phyloP scores from a whole-genome alignment of 139 green algal genomes.

The Nannochloris sp. region DNA sequence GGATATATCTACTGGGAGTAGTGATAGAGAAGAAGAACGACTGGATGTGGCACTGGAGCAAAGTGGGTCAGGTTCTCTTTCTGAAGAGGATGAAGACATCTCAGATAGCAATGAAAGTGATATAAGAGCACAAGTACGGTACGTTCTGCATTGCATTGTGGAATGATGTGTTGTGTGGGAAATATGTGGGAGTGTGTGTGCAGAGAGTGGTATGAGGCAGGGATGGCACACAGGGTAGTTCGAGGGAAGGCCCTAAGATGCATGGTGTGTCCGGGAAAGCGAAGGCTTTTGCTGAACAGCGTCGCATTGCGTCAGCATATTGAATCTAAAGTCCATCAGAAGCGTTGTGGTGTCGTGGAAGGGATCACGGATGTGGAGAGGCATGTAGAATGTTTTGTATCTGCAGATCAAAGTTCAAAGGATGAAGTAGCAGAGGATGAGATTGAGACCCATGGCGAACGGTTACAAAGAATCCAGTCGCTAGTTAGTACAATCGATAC shows the following conservation, averaged over 20 bases:
- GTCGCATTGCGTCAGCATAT: constrained; percentile 17
- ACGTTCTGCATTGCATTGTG: too few species aligned
- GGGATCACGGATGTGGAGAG: neutral
- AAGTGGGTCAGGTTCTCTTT: constrained; percentile 7
- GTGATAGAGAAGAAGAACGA: constrained; percentile 3
- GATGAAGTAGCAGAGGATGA: neutral
- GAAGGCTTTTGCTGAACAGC: constrained; percentile 26
- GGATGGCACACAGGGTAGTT: too few species aligned
- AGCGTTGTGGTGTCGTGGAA: neutral
- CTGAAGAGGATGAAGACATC: neutral
- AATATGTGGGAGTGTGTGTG: too few species aligned
- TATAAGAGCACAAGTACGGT: too few species aligned
- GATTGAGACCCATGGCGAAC: neutral
- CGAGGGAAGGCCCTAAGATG: constrained; percentile 25
- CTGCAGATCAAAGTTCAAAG: neutral
- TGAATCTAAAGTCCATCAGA: constrained; percentile 5
- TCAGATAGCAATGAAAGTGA: neutral
- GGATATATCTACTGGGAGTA: neutral
- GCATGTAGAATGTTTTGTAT: neutral
- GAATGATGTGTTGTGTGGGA: too few species aligned
- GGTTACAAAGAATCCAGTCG: neutral
- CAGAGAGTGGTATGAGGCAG: too few species aligned
- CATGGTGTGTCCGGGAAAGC: constrained; percentile 13
- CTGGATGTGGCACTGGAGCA: neutral
- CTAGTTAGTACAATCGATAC: neutral